Evolutionary conservation across 192 early-diverging fungal genomes (phyloP), one percentile per base, ranked within the genome.

Genomic region (Mortierella claussenii): DNA sequence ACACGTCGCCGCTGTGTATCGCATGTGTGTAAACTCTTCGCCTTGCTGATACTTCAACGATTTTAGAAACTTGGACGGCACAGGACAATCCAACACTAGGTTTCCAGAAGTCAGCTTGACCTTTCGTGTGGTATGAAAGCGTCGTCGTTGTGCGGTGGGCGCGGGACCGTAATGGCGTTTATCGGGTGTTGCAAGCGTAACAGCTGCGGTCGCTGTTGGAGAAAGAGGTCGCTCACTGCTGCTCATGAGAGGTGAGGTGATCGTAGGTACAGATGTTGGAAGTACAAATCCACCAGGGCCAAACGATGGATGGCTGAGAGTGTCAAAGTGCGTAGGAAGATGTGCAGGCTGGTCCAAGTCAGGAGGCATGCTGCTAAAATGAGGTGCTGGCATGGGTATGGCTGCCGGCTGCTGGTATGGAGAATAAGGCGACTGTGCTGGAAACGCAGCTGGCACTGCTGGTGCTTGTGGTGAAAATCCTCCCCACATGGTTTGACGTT

Each of bases 1-100:
- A 53, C 82, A 89, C 3, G 89, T 91, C 13, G 79, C 84, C 26
- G 91, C 89, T 28, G 92, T 94, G 62, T 94, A 93, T 61, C 89
- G 82, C 82, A 92, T 85, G 54, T 91, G 82, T 23, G 86, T 90
- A 51, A 93, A 93, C 69, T 93, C 91, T n/a, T 53, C 50, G 2
- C 28, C 50, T 2, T 53, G 28, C 15, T 32, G 27, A 28, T 53
- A 53, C 18, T 53, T 53, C 28, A 53, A 84, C 78, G 62, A 85
- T 79, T 9, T 85, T 69, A 30, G 89, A 74, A 26, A 91, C 75
- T 23, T 85, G 78, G 17, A 50, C 60, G n/a, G 91, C 18, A 91
- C 89, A 13, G 86, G 86, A 56, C 87, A 86, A 68, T 92, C 89
- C 43, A 92, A 68, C 23, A 92, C 87, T 40, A 92, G 56, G 66